Evolutionary conservation across 2,329 filamentous ascomycete genomes (phyloP).

Genomic region (Polytolypa hystricis): DNA sequence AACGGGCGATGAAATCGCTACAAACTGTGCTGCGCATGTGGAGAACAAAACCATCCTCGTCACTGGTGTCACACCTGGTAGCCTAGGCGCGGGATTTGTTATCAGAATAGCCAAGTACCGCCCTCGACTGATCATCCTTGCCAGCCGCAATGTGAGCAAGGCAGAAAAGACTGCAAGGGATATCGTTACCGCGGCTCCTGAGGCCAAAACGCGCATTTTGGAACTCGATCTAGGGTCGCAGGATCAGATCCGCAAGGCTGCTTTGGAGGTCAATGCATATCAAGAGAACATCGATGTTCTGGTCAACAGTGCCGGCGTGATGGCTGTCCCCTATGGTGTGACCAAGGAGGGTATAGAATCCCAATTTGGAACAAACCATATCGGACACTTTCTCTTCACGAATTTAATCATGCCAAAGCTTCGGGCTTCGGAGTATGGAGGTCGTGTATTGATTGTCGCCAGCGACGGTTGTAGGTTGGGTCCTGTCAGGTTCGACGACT

Average conservation of each 20-base stretch:
- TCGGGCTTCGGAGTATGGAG: slow-evolving; percentile 13
- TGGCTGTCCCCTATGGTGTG: slow-evolving; percentile 20
- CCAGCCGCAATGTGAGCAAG: slow-evolving; percentile 27
- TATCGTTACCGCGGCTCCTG: slow-evolving; percentile 15
- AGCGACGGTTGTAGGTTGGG: slow-evolving; percentile 35
- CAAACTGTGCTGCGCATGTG: slow-evolving; percentile 1
- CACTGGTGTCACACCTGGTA: slow-evolving; percentile 29
- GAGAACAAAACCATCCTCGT: slow-evolving; percentile 26
- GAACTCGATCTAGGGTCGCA: slow-evolving; percentile 26
- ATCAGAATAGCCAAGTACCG: slow-evolving; percentile 25
- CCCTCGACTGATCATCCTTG: slow-evolving; percentile 29
- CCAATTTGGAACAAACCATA: slow-evolving; percentile 29
- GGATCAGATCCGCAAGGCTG: slow-evolving; percentile 21
- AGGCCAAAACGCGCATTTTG: slow-evolving; percentile 14
- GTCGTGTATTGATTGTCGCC: slow-evolving; percentile 35
- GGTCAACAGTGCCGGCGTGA: slow-evolving; percentile 36
- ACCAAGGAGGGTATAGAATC: slow-evolving; percentile 29
- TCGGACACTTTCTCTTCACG: slow-evolving; percentile 16
- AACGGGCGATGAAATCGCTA: not conserved
- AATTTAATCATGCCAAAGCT: slow-evolving; percentile 18
- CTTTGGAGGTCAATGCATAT: slow-evolving; percentile 20
- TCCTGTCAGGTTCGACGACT: slow-evolving; percentile 35
- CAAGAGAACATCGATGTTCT: slow-evolving; percentile 26
- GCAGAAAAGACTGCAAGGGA: slow-evolving; percentile 20
- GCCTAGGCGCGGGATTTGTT: slow-evolving; percentile 25